Evolutionary conservation across 306 rosid species (phyloP), one percentile per base, ranked within the genome.

Genomic region (Benincasa hispida): DNA sequence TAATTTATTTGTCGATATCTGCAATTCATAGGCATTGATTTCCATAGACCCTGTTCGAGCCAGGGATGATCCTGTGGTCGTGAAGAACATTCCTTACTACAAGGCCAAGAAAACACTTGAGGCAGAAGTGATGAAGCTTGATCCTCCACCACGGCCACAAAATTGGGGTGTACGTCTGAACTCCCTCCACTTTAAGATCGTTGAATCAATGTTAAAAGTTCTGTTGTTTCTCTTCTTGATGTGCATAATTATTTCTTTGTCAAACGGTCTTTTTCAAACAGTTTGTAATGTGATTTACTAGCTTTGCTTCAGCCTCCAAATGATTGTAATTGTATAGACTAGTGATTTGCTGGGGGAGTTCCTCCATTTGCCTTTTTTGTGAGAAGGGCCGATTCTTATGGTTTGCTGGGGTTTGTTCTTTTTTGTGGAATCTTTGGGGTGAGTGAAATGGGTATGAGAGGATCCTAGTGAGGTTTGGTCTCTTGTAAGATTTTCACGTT

Each of bases 11-110:
- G 45, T 41, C 21, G 6, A 39, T 22, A 19, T 58, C 67, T 50
- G 75, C 68, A 70, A 79, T 82, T 80, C 69, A 58, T 87, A 94
- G 99, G 93, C 89, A 72, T 85, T 94, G 87, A 89, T 84, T 83
- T 87, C 97, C 66, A 82, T 92, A 56, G 97, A 94, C 81, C 99
- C 99, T 83, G 91, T 41, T 35, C 95, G 99, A 34, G 96, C 97
- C 75, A 90, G 86, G 87, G 92, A 88, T 66, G 99, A 92, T 80
- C 95, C 97, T 79, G 90, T 90, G 79, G 79, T 94, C 30, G 97
- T 92, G 82, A 92, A 83, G 84, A 92, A 90, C 75, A 32, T 94
- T 55, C 92, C 99, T 73, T 89, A 83, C 86, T 92, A 78, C 76
- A 94, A 89, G 88, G 99, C 96, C 70, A 89, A 90, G 91, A 94